A percentile compares a stretch with the other conserved stretches of the same genome.
phyloP scores from a whole-genome alignment of 2,329 filamentous ascomycete species.

The Blumeria graminis region DNA sequence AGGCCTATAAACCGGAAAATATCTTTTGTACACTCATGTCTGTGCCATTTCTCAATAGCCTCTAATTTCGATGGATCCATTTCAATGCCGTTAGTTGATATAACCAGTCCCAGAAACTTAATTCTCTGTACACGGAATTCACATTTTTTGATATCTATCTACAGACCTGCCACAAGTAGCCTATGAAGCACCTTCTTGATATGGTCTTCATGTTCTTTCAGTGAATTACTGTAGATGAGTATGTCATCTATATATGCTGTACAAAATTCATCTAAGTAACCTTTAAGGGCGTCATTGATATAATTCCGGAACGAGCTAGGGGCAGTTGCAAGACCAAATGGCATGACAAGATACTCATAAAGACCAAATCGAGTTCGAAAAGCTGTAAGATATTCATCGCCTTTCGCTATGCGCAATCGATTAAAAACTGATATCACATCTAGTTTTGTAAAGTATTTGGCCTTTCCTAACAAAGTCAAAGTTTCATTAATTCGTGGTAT shows the following conservation, averaged over 20 bases:
- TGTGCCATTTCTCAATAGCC: neutral
- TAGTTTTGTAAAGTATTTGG: neutral
- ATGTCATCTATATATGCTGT: neutral
- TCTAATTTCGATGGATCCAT: neutral
- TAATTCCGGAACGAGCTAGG: neutral
- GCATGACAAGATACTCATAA: neutral
- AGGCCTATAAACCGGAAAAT: neutral
- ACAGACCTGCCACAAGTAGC: neutral
- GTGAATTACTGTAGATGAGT: slow-evolving; percentile 1
- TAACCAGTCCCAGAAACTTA: neutral
- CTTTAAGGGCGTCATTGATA: neutral
- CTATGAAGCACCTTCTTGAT: neutral
- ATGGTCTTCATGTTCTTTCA: neutral
- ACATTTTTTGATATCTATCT: neutral
- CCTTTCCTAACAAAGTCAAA: neutral
- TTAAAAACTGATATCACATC: neutral
- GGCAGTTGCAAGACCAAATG: neutral
- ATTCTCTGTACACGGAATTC: neutral
- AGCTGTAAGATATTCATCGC: neutral
- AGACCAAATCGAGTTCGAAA: neutral
- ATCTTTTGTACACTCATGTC: neutral
- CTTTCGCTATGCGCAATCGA: neutral
- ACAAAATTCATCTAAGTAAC: neutral
- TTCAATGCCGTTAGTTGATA: neutral
- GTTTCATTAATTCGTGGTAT: neutral